phyloP scores from a whole-genome alignment of 1,284 basidiomycete species.

The Sutorius eximius region DNA sequence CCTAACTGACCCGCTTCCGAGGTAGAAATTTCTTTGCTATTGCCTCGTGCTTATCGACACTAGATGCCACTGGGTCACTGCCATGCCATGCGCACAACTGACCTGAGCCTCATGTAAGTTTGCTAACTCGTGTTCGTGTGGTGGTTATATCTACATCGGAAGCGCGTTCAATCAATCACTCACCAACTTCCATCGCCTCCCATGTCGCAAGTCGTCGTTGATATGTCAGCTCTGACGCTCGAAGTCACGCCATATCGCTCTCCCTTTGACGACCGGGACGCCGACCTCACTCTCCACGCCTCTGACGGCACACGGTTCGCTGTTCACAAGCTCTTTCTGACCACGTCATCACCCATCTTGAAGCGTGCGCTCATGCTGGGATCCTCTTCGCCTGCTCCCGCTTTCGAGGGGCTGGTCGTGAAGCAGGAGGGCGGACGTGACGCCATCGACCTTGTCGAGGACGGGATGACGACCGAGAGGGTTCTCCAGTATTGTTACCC shows the following conservation, averaged over 20 bases:
- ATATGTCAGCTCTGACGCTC: constrained; percentile 30
- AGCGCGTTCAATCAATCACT: constrained; percentile 15
- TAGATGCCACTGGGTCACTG: constrained; percentile 14
- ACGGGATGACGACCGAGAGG: constrained; percentile 31
- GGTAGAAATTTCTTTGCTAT: constrained; percentile 2
- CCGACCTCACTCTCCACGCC: constrained; percentile 34
- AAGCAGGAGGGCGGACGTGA: constrained; percentile 27
- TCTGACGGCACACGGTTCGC: constrained; percentile 34
- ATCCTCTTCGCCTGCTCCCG: constrained; percentile 30
- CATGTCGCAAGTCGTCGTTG: constrained; percentile 32
- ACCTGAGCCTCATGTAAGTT: constrained; percentile 30
- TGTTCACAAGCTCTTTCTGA: constrained; percentile 34
- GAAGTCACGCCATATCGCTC: constrained; percentile 25
- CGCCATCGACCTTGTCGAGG: constrained; percentile 31
- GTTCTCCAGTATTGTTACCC: constrained; percentile 36
- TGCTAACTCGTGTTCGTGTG: constrained; percentile 12
- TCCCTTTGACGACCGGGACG: constrained; percentile 34
- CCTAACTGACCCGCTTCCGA: constrained; percentile 9
- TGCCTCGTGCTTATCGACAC: constrained; percentile 28
- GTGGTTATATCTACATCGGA: constrained; percentile 31
- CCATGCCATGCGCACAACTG: constrained; percentile 30
- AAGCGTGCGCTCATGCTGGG: constrained; percentile 30
- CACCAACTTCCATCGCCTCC: constrained; percentile 11
- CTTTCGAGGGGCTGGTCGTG: constrained; percentile 26
- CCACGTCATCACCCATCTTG: constrained; percentile 31